These are phyloP conservation scores for Eurotiales sp. DNA, from an alignment of 2,329 filamentous ascomycete genomes.

Conservation along the genomic window DNA sequence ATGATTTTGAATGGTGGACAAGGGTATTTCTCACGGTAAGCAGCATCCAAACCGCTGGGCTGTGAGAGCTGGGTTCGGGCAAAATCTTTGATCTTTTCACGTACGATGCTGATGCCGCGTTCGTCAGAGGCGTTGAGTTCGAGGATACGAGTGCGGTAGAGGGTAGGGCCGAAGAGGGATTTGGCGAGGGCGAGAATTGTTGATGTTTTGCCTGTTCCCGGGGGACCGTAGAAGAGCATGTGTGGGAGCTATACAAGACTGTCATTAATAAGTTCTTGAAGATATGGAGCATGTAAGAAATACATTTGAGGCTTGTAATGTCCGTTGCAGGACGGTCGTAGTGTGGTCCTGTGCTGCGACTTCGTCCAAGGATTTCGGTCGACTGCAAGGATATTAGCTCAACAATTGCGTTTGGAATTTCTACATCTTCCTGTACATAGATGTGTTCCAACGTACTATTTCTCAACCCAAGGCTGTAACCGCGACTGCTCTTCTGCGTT, in stretches of 20 bases:
- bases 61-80: slow-evolving; percentile 91
- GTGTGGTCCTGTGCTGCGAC: slow-evolving; percentile 98
- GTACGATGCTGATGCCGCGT: slow-evolving; percentile 93
- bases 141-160: slow-evolving; percentile 90
- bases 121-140: slow-evolving; percentile 99
- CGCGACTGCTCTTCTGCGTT: slow-evolving; percentile 60
- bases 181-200: slow-evolving; percentile 96
- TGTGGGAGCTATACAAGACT: slow-evolving; percentile 68
- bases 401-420: neutral
- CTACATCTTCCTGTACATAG: neutral
- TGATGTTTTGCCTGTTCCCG: slow-evolving; percentile 95
- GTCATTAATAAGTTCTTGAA: slow-evolving; percentile 9
- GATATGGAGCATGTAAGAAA: neutral
- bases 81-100: slow-evolving; percentile 98
- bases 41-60: slow-evolving; percentile 63
- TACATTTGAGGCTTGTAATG: slow-evolving; percentile 89
- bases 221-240: slow-evolving; percentile 98
- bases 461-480: slow-evolving; percentile 95
- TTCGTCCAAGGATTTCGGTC: slow-evolving; percentile 89
- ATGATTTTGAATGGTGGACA: slow-evolving; percentile 99
- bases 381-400: slow-evolving; percentile 57
- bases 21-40: slow-evolving; percentile 67
- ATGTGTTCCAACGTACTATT: slow-evolving; percentile 65
- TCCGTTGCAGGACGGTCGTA: slow-evolving; percentile 85
- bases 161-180: slow-evolving; percentile 92